Percentiles rank a stretch among this genome's conserved stretches.
phyloP scores from a whole-genome alignment of 2,329 filamentous ascomycete genomes.

The Pseudocercospora macadamiae region DNA sequence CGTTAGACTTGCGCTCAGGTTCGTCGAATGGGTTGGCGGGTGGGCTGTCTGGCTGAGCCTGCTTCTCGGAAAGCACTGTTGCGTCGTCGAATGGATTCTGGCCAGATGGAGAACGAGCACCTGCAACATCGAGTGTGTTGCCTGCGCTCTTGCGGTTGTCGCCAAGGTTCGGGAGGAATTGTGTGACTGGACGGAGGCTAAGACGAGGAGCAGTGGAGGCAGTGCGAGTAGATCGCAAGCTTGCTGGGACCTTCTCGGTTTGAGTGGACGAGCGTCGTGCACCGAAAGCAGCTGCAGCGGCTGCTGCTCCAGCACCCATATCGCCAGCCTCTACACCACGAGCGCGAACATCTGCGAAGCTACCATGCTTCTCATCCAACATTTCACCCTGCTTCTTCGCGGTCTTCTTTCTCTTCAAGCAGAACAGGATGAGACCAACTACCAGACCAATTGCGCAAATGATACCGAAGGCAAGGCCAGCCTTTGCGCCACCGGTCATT shows the following conservation, averaged over 20 bases:
- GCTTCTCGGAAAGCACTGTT: constrained; percentile 31
- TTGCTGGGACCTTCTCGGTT: constrained; percentile 40
- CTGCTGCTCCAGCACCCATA: constrained; percentile 12
- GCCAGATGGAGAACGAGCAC: constrained; percentile 36
- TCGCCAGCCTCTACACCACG: constrained; percentile 24
- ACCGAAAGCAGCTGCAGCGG: constrained; percentile 13
- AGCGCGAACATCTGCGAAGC: constrained; percentile 27
- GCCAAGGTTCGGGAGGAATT: constrained; percentile 72
- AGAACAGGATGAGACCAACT: constrained; percentile 69
- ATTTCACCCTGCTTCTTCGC: constrained; percentile 46
- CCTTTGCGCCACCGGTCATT: constrained; percentile 62
- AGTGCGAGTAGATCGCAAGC: constrained; percentile 48
- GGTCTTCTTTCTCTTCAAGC: constrained; percentile 74
- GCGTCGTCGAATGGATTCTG: constrained; percentile 44
- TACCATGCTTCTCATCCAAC: constrained; percentile 42
- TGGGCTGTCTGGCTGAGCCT: constrained; percentile 28
- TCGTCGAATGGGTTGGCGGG: constrained; percentile 38
- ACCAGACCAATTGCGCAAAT: constrained; percentile 69
- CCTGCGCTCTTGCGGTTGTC: constrained; percentile 46
- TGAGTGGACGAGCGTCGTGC: constrained; percentile 29
- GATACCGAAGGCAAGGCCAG: constrained; percentile 83
- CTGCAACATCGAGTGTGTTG: constrained; percentile 37
- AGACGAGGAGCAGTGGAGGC: constrained; percentile 71
- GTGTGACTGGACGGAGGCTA: constrained; percentile 80
- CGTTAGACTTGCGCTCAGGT: constrained; percentile 22